These are phyloP conservation scores for Russula vinacea DNA, from an alignment of 768 basidiomycete species.

Conservation along the genomic window DNA sequence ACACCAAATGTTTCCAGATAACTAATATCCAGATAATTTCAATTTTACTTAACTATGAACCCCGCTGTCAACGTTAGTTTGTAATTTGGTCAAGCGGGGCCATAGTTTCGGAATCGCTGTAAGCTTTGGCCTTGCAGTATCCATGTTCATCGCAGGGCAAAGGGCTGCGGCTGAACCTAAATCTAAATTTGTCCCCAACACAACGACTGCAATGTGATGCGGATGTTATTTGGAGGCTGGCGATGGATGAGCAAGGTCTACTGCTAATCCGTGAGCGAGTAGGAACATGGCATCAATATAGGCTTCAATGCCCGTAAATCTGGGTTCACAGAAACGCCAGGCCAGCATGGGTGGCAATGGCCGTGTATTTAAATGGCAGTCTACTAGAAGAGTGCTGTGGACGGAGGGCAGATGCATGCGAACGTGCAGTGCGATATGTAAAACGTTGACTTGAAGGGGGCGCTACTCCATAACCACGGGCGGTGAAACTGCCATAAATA, in stretches of 20 bases:
- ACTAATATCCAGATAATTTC: too few relatives aligned
- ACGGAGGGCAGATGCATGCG: not conserved
- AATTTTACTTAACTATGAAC: too few relatives aligned
- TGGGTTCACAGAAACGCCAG: not conserved
- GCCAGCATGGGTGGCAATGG: not conserved
- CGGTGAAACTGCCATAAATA: constrained; percentile 20
- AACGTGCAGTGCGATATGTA: constrained; percentile 4
- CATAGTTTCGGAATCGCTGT: too few relatives aligned
- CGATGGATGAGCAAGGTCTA: not conserved
- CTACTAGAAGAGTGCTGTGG: not conserved
- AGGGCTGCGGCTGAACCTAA: too few relatives aligned
- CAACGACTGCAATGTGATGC: too few relatives aligned
- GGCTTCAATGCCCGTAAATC: not conserved
- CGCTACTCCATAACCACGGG: not conserved
- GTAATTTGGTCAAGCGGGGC: too few relatives aligned
- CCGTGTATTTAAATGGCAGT: not conserved
- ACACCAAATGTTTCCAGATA: too few relatives aligned
- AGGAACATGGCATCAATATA: too few relatives aligned
- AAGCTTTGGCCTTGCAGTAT: not conserved
- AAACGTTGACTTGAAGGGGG: not conserved
- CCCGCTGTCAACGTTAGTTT: too few relatives aligned
- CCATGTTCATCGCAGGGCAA: not conserved
- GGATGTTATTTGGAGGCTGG: not conserved
- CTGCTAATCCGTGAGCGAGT: not conserved
- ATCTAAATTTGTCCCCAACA: not conserved